Conservation (phyloP, 2,329 filamentous ascomycete species). For the Didymellaceae sp. region DNA sequence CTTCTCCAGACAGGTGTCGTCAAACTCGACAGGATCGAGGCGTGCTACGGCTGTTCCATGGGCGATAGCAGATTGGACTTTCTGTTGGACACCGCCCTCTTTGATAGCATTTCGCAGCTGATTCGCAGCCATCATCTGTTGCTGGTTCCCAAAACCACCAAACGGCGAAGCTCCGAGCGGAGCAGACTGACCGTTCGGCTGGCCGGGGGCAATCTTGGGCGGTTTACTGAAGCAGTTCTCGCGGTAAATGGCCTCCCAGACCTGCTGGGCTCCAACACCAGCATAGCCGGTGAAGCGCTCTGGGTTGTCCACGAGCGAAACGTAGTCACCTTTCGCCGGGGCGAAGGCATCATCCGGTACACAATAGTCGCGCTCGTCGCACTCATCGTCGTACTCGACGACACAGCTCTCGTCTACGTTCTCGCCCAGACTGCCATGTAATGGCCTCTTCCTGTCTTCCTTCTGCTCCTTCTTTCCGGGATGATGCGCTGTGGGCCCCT, state of each 20-base stretch:
- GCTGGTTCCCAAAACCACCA: slow-evolving; percentile 52
- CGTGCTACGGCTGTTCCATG: slow-evolving; percentile 63
- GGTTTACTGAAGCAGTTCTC: slow-evolving; percentile 88
- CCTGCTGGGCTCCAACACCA: slow-evolving; percentile 81
- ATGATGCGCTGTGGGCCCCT: slow-evolving; percentile 89
- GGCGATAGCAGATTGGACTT: slow-evolving; percentile 63
- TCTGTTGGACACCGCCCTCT: slow-evolving; percentile 66
- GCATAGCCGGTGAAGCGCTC: slow-evolving; percentile 95
- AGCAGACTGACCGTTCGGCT: slow-evolving; percentile 43
- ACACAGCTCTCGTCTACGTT: slow-evolving; percentile 94
- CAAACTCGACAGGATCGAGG: slow-evolving; percentile 72
- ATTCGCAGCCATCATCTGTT: slow-evolving; percentile 62
- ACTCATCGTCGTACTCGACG: slow-evolving; percentile 96
- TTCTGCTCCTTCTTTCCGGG: slow-evolving; percentile 76
- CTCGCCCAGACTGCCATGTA: slow-evolving; percentile 83
- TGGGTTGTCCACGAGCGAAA: slow-evolving; percentile 90
- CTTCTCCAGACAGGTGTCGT: slow-evolving; percentile 96
- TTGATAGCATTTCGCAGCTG: slow-evolving; percentile 67
- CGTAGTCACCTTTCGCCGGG: slow-evolving; percentile 89
- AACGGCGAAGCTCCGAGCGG: slow-evolving; percentile 48
- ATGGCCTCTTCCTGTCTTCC: slow-evolving; percentile 73
- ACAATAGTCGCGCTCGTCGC: slow-evolving; percentile 96
- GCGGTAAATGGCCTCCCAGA: slow-evolving; percentile 96
- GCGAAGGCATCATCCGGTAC: slow-evolving; percentile 92
- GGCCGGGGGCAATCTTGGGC: slow-evolving; percentile 29